These are phyloP conservation scores for Pyronema domesticum DNA, from an alignment of 495 filamentous ascomycete species.

Conservation along the genomic window DNA sequence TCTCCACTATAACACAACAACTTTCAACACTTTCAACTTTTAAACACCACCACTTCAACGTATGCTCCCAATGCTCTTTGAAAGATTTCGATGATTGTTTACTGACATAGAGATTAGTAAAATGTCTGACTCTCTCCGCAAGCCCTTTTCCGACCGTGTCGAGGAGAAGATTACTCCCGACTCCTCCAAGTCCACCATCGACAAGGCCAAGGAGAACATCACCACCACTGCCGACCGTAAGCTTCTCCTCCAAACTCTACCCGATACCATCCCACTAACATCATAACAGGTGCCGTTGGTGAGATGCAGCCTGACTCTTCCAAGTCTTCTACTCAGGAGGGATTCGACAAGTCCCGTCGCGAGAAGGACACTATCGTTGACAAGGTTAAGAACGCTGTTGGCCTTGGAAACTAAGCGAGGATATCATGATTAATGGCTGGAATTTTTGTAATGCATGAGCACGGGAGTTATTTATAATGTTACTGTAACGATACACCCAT, in stretches of 20 bases:
- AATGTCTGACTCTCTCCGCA: slow-evolving; percentile 54
- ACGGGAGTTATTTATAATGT: too few species aligned
- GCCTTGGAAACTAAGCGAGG: not conserved
- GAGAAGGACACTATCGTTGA: slow-evolving; percentile 32
- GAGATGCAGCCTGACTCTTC: slow-evolving; percentile 36
- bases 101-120: slow-evolving; percentile 21
- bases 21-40: too few species aligned
- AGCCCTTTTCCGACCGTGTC: slow-evolving; percentile 44
- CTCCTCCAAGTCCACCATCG: slow-evolving; percentile 47
- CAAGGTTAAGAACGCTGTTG: slow-evolving; percentile 10
- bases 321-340: slow-evolving; percentile 38
- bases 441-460: too few species aligned
- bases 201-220: slow-evolving; percentile 43
- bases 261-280: not conserved
- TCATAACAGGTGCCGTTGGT: slow-evolving; percentile 17
- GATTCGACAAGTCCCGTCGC: slow-evolving; percentile 43
- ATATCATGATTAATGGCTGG: too few species aligned
- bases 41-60: too few species aligned
- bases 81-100: slow-evolving; percentile 11
- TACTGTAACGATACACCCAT: too few species aligned
- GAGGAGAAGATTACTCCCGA: slow-evolving; percentile 46
- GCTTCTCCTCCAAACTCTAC: slow-evolving; percentile 23
- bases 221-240: slow-evolving; percentile 42
- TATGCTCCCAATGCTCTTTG: not conserved
- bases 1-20: too few species aligned